These are phyloP conservation scores for Chromosphaera perkinsii DNA, from an alignment of 208 protist genomes.

Conservation along the genomic window DNA sequence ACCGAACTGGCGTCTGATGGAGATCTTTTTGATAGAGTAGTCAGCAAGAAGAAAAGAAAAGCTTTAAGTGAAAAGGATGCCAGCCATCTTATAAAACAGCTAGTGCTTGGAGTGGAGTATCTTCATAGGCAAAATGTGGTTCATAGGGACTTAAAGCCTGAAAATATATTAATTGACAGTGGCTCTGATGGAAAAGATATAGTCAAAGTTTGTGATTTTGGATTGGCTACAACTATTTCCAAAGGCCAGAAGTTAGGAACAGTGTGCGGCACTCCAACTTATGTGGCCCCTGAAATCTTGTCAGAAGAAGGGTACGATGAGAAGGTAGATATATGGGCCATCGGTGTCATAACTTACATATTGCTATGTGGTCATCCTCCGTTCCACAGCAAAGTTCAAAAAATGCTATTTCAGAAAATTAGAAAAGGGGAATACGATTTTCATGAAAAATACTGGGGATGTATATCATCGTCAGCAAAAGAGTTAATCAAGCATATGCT, in stretches of 20 bases:
- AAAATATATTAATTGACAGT: conserved; percentile 24
- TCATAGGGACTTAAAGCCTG: conserved; percentile 56
- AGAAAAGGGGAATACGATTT: conserved; percentile 32
- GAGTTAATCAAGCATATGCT: conserved; percentile 23
- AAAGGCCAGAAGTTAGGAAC: conserved; percentile 32
- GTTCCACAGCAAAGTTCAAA: conserved; percentile 27
- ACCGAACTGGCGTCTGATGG: conserved; percentile 61
- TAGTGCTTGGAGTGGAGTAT: too few relatives aligned
- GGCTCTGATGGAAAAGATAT: neutral
- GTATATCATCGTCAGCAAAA: conserved; percentile 7
- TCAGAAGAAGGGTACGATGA: conserved; percentile 40
- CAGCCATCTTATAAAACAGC: conserved; percentile 38
- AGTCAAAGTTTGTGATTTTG: conserved; percentile 28
- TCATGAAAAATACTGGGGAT: neutral
- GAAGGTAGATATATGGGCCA: conserved; percentile 54
- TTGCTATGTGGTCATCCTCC: conserved; percentile 17
- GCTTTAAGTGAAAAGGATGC: conserved; percentile 63
- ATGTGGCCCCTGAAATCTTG: conserved; percentile 35
- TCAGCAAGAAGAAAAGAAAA: conserved; percentile 42
- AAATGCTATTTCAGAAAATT: conserved; percentile 32
- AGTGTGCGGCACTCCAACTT: conserved; percentile 55
- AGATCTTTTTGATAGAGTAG: conserved; percentile 71
- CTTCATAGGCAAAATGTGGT: too few relatives aligned
- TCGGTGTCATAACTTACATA: conserved; percentile 58
- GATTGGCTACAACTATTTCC: conserved; percentile 26